phyloP scores from a whole-genome alignment of 179 eudicot genomes.

The Silene vulgaris region DNA sequence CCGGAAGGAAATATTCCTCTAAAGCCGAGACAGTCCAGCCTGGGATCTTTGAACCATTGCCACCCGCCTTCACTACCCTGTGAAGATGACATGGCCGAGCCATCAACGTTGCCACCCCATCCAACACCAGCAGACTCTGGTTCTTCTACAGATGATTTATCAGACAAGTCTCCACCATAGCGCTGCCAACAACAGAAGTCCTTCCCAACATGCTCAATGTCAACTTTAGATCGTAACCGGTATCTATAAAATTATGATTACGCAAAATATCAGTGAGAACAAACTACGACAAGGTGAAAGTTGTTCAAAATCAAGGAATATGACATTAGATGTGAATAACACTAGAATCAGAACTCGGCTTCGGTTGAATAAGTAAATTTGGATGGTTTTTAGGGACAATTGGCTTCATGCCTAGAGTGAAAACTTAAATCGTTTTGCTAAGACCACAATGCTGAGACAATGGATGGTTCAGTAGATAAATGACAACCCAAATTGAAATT shows the following conservation, averaged over 20 bases:
- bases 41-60: conserved; percentile 87
- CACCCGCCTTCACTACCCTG: conserved; percentile 57
- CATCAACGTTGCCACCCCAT: conserved; percentile 65
- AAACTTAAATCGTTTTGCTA: too few species aligned
- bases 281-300: not conserved
- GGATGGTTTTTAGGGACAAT: too few species aligned
- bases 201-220: conserved; percentile 61
- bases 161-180: conserved; percentile 47
- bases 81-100: conserved; percentile 54
- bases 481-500: too few species aligned
- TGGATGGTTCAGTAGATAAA: too few species aligned
- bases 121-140: conserved; percentile 71
- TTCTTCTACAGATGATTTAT: conserved; percentile 44
- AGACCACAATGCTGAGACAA: too few species aligned
- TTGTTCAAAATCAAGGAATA: not conserved
- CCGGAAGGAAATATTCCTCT: conserved; percentile 85
- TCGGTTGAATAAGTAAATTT: too few species aligned
- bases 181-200: conserved; percentile 86
- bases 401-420: too few species aligned
- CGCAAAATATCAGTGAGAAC: not conserved
- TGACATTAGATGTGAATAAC: not conserved
- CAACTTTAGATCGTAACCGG: conserved; percentile 88
- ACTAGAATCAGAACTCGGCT: too few species aligned
- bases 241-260: conserved; percentile 41
- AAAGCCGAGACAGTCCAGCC: conserved; percentile 80